Conservation (phyloP, 73 alveolate genomes). For the Blepharisma stoltei region DNA sequence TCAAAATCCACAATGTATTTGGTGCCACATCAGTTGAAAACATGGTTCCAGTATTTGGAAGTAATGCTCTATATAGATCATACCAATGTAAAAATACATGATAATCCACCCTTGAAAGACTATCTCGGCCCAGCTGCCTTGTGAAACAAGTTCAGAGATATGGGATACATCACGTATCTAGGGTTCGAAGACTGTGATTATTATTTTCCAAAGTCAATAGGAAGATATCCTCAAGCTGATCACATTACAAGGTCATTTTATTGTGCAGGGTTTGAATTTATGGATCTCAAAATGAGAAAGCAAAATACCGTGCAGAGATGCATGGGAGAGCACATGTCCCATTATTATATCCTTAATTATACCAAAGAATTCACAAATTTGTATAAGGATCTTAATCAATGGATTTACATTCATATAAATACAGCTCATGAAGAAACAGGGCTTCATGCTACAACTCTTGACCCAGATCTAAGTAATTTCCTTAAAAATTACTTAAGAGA, state of each 20-base stretch:
- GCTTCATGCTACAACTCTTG: slow-evolving; percentile 21
- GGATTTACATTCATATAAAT: slow-evolving; percentile 20
- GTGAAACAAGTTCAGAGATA: neutral
- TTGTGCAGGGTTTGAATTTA: neutral
- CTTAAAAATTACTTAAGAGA: neutral
- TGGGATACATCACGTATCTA: slow-evolving; percentile 12
- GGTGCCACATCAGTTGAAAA: slow-evolving; percentile 18
- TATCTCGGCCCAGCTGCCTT: neutral
- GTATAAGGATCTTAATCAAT: slow-evolving; percentile 14
- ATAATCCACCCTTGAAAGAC: no score
- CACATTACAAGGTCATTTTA: slow-evolving; percentile 2
- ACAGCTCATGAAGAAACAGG: slow-evolving; percentile 31
- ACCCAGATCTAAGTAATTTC: neutral
- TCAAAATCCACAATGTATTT: neutral
- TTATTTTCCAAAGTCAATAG: slow-evolving; percentile 13
- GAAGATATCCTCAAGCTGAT: slow-evolving; percentile 9
- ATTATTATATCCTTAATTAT: slow-evolving; percentile 10
- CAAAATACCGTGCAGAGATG: neutral
- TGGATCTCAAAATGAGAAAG: neutral
- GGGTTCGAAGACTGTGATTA: slow-evolving; percentile 24
- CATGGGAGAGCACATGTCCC: slow-evolving; percentile 13
- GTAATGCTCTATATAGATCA: neutral
- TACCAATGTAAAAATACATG: no score
- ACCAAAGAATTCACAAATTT: neutral
- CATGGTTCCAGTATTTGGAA: neutral